These are phyloP conservation scores for Trichomonas gallinae DNA, from an alignment of 208 protist species.

Conservation along the genomic window DNA sequence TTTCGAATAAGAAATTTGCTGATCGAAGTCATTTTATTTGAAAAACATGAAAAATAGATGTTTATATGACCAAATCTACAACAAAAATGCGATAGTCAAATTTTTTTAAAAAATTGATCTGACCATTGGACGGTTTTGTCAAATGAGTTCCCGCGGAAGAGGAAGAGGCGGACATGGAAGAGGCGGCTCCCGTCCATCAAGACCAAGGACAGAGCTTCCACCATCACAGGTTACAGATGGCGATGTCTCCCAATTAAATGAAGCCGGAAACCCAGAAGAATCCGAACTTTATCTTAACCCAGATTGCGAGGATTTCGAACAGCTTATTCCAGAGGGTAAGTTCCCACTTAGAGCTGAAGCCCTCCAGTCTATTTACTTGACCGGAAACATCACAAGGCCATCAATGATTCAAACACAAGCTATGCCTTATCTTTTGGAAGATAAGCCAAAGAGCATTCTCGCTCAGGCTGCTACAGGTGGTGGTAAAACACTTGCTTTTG, in stretches of 20 bases:
- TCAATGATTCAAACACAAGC: slow-evolving; percentile 59
- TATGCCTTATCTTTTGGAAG: slow-evolving; percentile 53
- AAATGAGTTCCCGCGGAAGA: not conserved
- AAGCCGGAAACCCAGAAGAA: not conserved
- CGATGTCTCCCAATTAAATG: not conserved
- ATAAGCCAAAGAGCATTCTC: slow-evolving; percentile 53
- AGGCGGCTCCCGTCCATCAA: not conserved
- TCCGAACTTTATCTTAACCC: not conserved
- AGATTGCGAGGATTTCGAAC: not conserved
- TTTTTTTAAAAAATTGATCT: too few relatives aligned
- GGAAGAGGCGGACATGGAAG: not conserved
- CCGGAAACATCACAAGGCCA: slow-evolving; percentile 29
- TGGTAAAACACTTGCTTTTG: slow-evolving; percentile 51
- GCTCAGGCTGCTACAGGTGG: slow-evolving; percentile 58
- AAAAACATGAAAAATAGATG: too few relatives aligned
- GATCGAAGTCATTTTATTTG: too few relatives aligned
- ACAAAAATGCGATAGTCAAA: too few relatives aligned
- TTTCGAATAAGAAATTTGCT: too few relatives aligned
- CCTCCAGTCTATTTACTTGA: not conserved
- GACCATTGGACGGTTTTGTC: not conserved
- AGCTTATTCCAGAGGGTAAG: not conserved
- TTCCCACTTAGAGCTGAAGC: not conserved
- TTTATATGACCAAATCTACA: too few relatives aligned
- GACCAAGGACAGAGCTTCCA: not conserved
- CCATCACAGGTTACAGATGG: not conserved